phyloP scores from a whole-genome alignment of 768 basidiomycete species.

The Leccinellum albellum region DNA sequence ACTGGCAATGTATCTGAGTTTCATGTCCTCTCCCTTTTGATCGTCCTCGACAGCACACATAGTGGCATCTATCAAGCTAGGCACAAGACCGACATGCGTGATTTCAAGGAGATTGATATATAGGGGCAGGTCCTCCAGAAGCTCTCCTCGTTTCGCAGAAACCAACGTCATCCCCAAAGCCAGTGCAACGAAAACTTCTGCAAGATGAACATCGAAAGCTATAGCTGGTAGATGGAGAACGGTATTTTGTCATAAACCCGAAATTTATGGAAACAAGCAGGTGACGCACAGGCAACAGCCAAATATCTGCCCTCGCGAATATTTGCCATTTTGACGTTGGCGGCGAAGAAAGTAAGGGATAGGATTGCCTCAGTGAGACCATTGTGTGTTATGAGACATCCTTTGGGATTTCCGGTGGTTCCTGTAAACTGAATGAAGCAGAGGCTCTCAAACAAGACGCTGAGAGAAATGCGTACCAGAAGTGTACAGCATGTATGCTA shows the following conservation, averaged over 20 bases:
- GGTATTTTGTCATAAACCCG: background rate
- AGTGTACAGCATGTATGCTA: slow-evolving; percentile 48
- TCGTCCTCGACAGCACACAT: slow-evolving; percentile 30
- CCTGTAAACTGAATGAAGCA: slow-evolving; percentile 26
- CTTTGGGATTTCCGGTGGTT: slow-evolving; percentile 51
- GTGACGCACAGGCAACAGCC: slow-evolving; percentile 42
- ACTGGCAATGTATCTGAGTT: slow-evolving; percentile 43
- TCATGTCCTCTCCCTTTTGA: slow-evolving; percentile 30
- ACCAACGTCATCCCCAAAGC: slow-evolving; percentile 44
- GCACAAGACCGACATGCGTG: slow-evolving; percentile 50
- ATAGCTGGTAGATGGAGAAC: slow-evolving; percentile 33
- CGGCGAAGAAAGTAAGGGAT: slow-evolving; percentile 25
- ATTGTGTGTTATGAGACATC: slow-evolving; percentile 40
- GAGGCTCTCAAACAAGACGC: background rate
- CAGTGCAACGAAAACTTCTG: slow-evolving; percentile 40
- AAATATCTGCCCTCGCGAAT: slow-evolving; percentile 33
- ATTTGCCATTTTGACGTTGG: slow-evolving; percentile 20
- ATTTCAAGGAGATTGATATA: slow-evolving; percentile 39
- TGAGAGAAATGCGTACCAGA: slow-evolving; percentile 34
- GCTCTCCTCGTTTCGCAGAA: slow-evolving; percentile 37
- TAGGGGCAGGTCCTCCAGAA: slow-evolving; percentile 41
- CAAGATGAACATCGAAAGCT: slow-evolving; percentile 51
- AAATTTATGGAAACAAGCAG: background rate
- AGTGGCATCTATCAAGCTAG: slow-evolving; percentile 50
- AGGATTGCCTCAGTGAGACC: slow-evolving; percentile 33